These are phyloP conservation scores for Melanomma pulvis-pyrius DNA, from an alignment of 495 filamentous ascomycete species.

Conservation along the genomic window DNA sequence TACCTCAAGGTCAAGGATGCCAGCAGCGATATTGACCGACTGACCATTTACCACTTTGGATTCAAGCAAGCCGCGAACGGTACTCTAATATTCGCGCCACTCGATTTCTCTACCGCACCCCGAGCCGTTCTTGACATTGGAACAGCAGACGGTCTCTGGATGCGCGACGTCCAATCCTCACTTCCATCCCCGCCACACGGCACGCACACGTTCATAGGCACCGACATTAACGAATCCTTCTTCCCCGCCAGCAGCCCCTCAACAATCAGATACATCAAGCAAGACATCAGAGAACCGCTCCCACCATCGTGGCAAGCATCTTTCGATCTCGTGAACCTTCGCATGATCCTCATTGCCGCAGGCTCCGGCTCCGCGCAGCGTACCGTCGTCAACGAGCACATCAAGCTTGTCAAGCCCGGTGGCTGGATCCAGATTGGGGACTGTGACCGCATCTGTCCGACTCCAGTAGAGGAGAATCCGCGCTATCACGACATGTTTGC, in stretches of 20 bases:
- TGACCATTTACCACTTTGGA: slow-evolving; percentile 15
- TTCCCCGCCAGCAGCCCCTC: neutral
- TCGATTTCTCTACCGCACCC: slow-evolving; percentile 7
- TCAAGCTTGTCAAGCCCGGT: slow-evolving; percentile 5
- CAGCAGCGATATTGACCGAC: slow-evolving; percentile 14
- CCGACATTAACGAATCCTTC: slow-evolving; percentile 13
- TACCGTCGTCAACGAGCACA: slow-evolving; percentile 7
- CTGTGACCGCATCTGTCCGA: slow-evolving; percentile 11
- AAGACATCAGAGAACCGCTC: slow-evolving; percentile 3
- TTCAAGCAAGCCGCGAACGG: slow-evolving; percentile 15
- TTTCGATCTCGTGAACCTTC: slow-evolving; percentile 16
- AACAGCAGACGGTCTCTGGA: slow-evolving; percentile 15
- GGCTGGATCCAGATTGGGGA: slow-evolving; percentile 17
- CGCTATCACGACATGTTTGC: slow-evolving; percentile 14
- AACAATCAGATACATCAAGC: slow-evolving; percentile 9
- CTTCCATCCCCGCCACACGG: slow-evolving; percentile 11
- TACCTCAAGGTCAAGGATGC: slow-evolving; percentile 17
- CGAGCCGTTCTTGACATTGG: slow-evolving; percentile 6
- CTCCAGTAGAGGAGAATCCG: slow-evolving; percentile 5
- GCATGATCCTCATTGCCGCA: slow-evolving; percentile 14
- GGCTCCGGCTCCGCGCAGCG: slow-evolving; percentile 2
- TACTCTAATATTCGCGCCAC: slow-evolving; percentile 5
- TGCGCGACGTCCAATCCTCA: slow-evolving; percentile 16
- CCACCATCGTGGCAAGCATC: slow-evolving; percentile 1
- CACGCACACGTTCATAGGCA: slow-evolving; percentile 6